A percentile compares a stretch with the other conserved stretches of the same genome.
Conservation (phyloP, 352 stramenopile genomes). For the Plasmopara muralis region DNA sequence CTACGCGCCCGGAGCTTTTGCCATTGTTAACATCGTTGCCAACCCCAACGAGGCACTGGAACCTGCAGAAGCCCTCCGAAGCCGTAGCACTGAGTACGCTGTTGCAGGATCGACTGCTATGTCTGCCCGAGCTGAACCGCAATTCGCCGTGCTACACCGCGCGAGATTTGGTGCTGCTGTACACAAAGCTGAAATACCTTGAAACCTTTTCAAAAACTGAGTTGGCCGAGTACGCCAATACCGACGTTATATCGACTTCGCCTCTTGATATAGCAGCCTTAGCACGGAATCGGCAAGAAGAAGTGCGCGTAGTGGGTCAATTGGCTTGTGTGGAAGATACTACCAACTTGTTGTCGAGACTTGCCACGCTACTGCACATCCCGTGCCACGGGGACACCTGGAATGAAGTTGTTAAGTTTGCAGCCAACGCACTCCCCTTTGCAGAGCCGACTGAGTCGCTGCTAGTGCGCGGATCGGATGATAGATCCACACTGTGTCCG, state of each 20-base stretch:
- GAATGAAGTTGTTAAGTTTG: constrained; percentile 75
- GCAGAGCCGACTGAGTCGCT: constrained; percentile 81
- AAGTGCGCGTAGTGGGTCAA: constrained; percentile 61
- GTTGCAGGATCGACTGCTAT: constrained; percentile 68
- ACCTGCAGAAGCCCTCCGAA: constrained; percentile 45
- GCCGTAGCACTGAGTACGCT: constrained; percentile 56
- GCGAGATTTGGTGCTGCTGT: constrained; percentile 69
- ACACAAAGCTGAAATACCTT: constrained; percentile 81
- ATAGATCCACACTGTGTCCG: constrained; percentile 72
- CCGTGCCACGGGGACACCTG: constrained; percentile 63
- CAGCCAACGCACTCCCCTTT: constrained; percentile 65
- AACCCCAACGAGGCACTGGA: constrained; percentile 12
- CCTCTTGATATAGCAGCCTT: constrained; percentile 1
- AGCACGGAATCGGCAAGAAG: constrained; percentile 27
- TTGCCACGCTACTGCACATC: constrained; percentile 62
- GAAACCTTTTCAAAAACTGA: constrained; percentile 58
- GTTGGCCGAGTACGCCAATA: constrained; percentile 50
- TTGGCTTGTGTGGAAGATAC: constrained; percentile 50
- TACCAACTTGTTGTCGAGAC: constrained; percentile 53
- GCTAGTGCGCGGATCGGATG: constrained; percentile 77
- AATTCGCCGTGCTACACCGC: constrained; percentile 78
- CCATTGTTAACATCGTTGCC: constrained; percentile 32
- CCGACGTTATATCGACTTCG: not conserved
- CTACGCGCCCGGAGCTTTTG: constrained; percentile 48
- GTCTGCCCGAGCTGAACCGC: constrained; percentile 68